Percentiles rank a stretch among this genome's conserved stretches.
These are phyloP conservation scores for Kwoniella sp. DNA, from an alignment of 768 basidiomycete species.

Conservation along the genomic window DNA sequence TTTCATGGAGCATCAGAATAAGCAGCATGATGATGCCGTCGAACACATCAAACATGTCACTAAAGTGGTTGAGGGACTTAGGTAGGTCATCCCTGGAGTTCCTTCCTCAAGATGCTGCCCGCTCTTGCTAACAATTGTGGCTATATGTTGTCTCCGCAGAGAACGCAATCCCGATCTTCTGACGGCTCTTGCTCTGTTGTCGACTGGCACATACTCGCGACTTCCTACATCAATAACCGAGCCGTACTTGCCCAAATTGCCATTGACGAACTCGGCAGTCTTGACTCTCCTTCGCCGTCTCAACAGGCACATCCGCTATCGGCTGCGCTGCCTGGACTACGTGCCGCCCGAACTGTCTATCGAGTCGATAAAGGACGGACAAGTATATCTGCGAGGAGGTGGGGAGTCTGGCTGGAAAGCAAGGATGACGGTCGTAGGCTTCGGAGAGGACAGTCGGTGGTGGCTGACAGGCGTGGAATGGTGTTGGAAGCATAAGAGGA, in stretches of 20 bases:
- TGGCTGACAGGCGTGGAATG: constrained; percentile 77
- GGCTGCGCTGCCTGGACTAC: constrained; percentile 75
- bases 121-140: constrained; percentile 7
- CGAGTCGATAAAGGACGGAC: constrained; percentile 52
- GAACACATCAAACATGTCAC: constrained; percentile 67
- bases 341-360: constrained; percentile 72
- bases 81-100: constrained; percentile 66
- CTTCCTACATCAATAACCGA: constrained; percentile 83
- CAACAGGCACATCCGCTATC: constrained; percentile 75
- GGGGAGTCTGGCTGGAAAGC: constrained; percentile 32
- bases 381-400: constrained; percentile 64
- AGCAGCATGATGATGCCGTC: constrained; percentile 75
- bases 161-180: constrained; percentile 91
- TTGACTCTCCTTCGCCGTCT: constrained; percentile 69
- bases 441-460: constrained; percentile 61
- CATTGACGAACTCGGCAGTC: constrained; percentile 70
- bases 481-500: constrained; percentile 71
- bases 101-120: neutral
- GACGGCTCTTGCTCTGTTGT: constrained; percentile 85
- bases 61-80: constrained; percentile 72
- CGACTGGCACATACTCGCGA: constrained; percentile 79
- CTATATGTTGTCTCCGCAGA: constrained; percentile 57
- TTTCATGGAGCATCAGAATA: constrained; percentile 53
- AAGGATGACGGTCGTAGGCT: constrained; percentile 41
- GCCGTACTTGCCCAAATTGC: constrained; percentile 67